Evolutionary conservation across 768 basidiomycete genomes (phyloP).

Genomic region (Rhodotorula taiwanensis): DNA sequence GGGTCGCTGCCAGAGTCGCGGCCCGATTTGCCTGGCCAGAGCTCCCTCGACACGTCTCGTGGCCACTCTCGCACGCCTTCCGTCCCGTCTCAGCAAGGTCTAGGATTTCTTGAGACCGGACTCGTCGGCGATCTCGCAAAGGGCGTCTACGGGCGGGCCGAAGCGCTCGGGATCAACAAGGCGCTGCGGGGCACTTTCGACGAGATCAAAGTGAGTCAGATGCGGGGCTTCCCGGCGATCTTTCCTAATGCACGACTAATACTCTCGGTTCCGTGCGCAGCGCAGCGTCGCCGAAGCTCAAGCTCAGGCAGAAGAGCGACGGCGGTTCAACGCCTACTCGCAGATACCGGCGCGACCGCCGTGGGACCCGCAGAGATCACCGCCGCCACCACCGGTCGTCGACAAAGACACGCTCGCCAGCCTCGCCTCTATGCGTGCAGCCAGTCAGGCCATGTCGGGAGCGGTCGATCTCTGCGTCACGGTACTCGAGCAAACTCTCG

Average conservation of each 20-base stretch:
- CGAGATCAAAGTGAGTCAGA: slow-evolving; percentile 30
- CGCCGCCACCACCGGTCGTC: not conserved
- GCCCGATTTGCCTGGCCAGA: too few relatives aligned
- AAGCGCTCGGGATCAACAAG: slow-evolving; percentile 41
- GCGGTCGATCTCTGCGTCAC: slow-evolving; percentile 29
- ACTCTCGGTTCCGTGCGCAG: not conserved
- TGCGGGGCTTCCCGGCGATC: not conserved
- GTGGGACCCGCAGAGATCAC: slow-evolving; percentile 23
- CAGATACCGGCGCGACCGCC: slow-evolving; percentile 29
- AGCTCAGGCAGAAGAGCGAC: slow-evolving; percentile 28
- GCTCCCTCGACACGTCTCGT: too few relatives aligned
- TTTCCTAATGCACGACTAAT: too few relatives aligned
- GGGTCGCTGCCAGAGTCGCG: too few relatives aligned
- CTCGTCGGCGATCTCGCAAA: slow-evolving; percentile 36
- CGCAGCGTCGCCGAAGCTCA: slow-evolving; percentile 22
- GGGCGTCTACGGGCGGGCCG: slow-evolving; percentile 35
- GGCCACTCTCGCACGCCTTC: too few relatives aligned
- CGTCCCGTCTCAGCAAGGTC: not conserved
- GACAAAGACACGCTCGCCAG: slow-evolving; percentile 20
- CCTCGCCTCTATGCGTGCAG: slow-evolving; percentile 17
- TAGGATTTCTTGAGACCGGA: slow-evolving; percentile 9
- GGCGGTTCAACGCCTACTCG: slow-evolving; percentile 13
- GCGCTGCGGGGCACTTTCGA: slow-evolving; percentile 33
- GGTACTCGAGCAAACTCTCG: slow-evolving; percentile 17
- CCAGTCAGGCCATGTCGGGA: slow-evolving; percentile 12